These are phyloP conservation scores for Nemania bipapillata DNA, from an alignment of 2,329 filamentous ascomycete species.

Conservation along the genomic window DNA sequence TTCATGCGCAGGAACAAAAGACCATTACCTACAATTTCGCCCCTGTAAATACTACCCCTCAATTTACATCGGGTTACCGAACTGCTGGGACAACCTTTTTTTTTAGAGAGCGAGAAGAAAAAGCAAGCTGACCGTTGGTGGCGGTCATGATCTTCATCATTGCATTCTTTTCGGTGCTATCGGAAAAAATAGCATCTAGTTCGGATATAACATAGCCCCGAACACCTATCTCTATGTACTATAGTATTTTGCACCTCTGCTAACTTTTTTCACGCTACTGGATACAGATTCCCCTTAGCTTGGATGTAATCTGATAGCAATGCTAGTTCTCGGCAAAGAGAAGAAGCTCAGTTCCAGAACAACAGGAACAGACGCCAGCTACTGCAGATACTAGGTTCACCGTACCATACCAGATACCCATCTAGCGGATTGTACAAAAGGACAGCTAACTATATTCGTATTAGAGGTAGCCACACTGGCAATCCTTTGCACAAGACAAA, in stretches of 20 bases:
- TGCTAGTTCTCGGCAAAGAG: neutral
- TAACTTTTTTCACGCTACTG: neutral
- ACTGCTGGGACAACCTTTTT: conserved; percentile 7
- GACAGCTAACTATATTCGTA: neutral
- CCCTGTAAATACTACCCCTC: conserved; percentile 18
- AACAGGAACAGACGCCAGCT: neutral
- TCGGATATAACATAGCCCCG: neutral
- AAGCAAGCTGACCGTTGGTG: neutral
- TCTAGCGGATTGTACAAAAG: conserved; percentile 3
- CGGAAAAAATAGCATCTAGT: neutral
- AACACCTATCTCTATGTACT: neutral
- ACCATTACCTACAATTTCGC: neutral
- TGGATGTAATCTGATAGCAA: neutral
- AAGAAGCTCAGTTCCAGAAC: neutral
- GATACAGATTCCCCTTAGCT: neutral
- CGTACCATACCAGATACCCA: neutral
- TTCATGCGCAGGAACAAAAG: conserved; percentile 19
- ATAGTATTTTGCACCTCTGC: neutral
- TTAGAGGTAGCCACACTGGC: neutral
- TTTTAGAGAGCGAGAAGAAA: neutral
- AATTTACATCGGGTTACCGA: conserved; percentile 25
- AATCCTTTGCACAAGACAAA: neutral
- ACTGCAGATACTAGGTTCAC: neutral
- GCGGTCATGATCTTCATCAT: neutral
- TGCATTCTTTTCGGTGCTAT: neutral